Conservation (phyloP, 768 basidiomycete species). For the Mycena vitilis region DNA sequence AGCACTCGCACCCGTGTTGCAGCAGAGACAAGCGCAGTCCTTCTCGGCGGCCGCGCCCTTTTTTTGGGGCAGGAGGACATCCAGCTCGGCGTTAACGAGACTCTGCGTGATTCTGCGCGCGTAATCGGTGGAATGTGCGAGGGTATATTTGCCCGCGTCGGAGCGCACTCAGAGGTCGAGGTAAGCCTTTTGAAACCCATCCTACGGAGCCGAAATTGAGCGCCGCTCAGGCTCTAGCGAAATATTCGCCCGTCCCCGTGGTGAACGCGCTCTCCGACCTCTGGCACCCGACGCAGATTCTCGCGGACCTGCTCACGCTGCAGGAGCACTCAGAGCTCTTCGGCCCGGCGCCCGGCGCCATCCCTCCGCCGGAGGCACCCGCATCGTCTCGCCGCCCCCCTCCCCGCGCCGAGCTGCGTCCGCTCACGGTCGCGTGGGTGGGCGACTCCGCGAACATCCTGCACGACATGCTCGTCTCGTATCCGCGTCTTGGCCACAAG, state of each 20-base stretch:
- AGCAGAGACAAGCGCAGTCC: constrained; percentile 81
- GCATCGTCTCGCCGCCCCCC: no score
- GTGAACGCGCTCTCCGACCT: constrained; percentile 95
- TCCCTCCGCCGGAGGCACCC: constrained; percentile 6
- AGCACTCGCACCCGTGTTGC: constrained; percentile 92
- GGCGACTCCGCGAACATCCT: constrained; percentile 96
- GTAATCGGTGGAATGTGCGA: constrained; percentile 96
- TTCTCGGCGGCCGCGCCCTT: constrained; percentile 90
- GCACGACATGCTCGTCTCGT: constrained; percentile 97
- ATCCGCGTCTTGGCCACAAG: constrained; percentile 90
- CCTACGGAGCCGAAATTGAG: not conserved
- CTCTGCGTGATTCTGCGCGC: constrained; percentile 81
- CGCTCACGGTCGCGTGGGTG: constrained; percentile 92
- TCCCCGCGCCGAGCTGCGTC: constrained; percentile 55
- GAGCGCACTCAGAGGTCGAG: constrained; percentile 93
- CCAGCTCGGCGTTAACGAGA: constrained; percentile 97
- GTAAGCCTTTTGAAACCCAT: constrained; percentile 53
- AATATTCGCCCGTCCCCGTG: constrained; percentile 92
- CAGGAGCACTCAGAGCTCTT: constrained; percentile 79
- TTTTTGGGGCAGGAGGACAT: constrained; percentile 93
- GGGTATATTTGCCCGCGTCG: constrained; percentile 97
- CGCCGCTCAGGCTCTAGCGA: constrained; percentile 79
- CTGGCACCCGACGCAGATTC: constrained; percentile 96
- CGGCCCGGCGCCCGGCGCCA: constrained; percentile 35
- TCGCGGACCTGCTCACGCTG: constrained; percentile 93